These are phyloP conservation scores for Zymoseptoria brevis DNA, from an alignment of 2,329 filamentous ascomycete genomes.

Conservation along the genomic window DNA sequence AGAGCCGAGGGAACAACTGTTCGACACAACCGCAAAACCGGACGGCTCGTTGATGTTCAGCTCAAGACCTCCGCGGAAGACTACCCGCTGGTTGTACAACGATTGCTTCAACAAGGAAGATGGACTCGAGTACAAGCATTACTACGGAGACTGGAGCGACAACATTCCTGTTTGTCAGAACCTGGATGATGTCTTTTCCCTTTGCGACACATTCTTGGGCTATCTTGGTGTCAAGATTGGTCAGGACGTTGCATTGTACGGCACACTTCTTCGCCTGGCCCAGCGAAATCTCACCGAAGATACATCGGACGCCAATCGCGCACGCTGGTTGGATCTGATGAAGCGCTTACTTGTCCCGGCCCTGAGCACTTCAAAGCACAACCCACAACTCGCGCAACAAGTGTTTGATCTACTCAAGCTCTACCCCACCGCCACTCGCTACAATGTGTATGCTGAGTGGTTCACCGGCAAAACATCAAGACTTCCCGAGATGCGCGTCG, in stretches of 20 bases:
- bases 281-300: conserved; percentile 65
- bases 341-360: conserved; percentile 79
- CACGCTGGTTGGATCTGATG: conserved; percentile 77
- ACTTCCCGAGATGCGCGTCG: conserved; percentile 65
- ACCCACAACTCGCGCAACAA: conserved; percentile 76
- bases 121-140: conserved; percentile 74
- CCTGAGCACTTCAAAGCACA: conserved; percentile 75
- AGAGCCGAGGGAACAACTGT: conserved; percentile 43
- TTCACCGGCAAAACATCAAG: conserved; percentile 66
- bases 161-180: conserved; percentile 86
- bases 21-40: conserved; percentile 58
- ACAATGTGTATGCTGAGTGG: conserved; percentile 90
- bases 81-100: conserved; percentile 74
- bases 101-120: conserved; percentile 66
- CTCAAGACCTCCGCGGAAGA: conserved; percentile 55
- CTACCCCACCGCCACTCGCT: conserved; percentile 69
- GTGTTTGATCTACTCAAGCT: conserved; percentile 75
- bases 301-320: conserved; percentile 58
- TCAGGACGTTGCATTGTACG: conserved; percentile 66
- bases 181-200: conserved; percentile 80
- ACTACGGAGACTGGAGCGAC: conserved; percentile 96
- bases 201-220: conserved; percentile 78
- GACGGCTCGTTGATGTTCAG: conserved; percentile 55
- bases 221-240: conserved; percentile 84
- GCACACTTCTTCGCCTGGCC: conserved; percentile 81